Base-by-base conservation (phyloP, 1,284 basidiomycete genomes). In the Exobasidium cylindrosporum region DNA sequence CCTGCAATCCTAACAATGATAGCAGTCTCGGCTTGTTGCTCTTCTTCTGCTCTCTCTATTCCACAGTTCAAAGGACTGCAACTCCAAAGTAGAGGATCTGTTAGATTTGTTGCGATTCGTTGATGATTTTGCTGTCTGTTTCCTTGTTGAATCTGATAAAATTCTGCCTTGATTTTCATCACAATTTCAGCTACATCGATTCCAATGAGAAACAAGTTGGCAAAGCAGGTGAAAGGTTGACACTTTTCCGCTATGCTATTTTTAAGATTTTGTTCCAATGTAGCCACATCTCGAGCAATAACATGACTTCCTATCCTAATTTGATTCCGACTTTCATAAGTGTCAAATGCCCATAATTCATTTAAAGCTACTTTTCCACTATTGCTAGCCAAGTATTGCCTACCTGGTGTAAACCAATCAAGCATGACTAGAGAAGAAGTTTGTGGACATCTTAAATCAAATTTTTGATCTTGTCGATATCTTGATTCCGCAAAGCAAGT, bases 321-420 rank as follows among this genome's bases (percentile, higher is more conserved):
- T 79, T 97, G 92, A 81, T 97, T 97, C 47, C 86, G 82, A 70
- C 89, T 93, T 73, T 87, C 86, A 78, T 97, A 97, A 61, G 85
- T 83, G 45, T 87, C 85, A 80, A 97, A 96, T 1, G 82, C 86
- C 95, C 95, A 98, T 55, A 89, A 86, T 78, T 98, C 95, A 24
- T 88, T 56, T 31, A 13, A 44, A 23, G 32, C 64, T 44, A 60
- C 63, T 46, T 54, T 40, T 31, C 61, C 58, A 30, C 32, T 28
- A 1, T 17, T 24, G 29, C 21, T 29, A 24, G n/a, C 23, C 1
- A 71, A 66, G 1, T 64, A 60, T 0, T 63, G 62, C 0, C 76
- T 69, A 0, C 77, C 77, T 1, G 76, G 68, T 0, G 76, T 79
- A 60, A 78, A 71, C 77, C 77, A 79, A 59, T 79, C 77, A 1